Evolutionary conservation across 2,329 filamentous ascomycete species (phyloP).

Genomic region (Neofusicoccum sp.): DNA sequence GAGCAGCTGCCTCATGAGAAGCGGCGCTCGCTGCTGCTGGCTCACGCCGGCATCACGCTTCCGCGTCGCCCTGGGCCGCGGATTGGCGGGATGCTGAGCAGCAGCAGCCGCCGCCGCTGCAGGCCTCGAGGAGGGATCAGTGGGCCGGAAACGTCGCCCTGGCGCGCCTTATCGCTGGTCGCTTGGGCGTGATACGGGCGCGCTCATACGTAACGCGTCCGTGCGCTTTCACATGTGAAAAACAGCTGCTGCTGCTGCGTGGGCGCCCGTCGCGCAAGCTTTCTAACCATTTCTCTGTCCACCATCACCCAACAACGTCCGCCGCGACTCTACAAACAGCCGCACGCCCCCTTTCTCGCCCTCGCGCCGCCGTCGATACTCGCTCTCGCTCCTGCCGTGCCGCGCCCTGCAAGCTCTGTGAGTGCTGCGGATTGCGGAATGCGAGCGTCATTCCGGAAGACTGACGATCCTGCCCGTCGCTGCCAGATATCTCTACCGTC

Average conservation of each 20-base stretch:
- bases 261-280: constrained; percentile 1
- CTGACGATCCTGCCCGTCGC: constrained; percentile 14
- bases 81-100: constrained; percentile 8
- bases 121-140: constrained; percentile 4
- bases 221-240: constrained; percentile 6
- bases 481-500: constrained; percentile 5
- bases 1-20: constrained; percentile 3
- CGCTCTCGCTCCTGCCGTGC: constrained; percentile 2
- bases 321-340: neutral
- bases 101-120: neutral
- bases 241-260: neutral
- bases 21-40: neutral
- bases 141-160: constrained; percentile 16
- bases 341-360: neutral
- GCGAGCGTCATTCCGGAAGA: constrained; percentile 1
- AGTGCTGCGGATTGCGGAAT: constrained; percentile 20
- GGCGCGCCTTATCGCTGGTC: constrained; percentile 17
- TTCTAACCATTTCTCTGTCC: constrained; percentile 8
- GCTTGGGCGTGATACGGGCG: constrained; percentile 7
- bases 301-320: constrained; percentile 12
- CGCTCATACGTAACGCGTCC: constrained; percentile 15
- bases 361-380: neutral
- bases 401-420: neutral
- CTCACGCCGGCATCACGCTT: constrained; percentile 16
- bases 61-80: neutral